Base-by-base conservation (phyloP, 2,329 filamentous ascomycete genomes). In the Diaporthe eres region DNA sequence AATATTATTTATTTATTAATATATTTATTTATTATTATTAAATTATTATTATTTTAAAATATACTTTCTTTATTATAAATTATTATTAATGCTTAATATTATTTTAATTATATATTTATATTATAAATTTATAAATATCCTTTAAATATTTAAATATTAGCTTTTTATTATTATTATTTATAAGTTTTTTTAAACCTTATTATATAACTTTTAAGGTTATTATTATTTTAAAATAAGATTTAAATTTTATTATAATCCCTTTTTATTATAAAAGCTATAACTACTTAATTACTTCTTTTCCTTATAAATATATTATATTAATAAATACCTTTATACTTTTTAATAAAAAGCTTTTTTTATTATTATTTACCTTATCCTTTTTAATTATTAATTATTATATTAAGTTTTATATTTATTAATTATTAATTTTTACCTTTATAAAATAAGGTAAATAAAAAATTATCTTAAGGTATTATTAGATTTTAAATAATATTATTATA, bases 291-390 rank as follows among this genome's bases (percentile, higher is more conserved):
- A 51, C 8, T 51, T 2, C 3, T 2, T 19, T n/a, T n/a, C n/a
- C n/a, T 25, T 51, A 51, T 8, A 51, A 22, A 7, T 51, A 51
- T 51, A 51, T 51, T 51, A 51, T 51, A 51, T 22, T 51, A 51
- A 9, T 51, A 51, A 51, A 51, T 51, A 51, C 2, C 8, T 1
- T 51, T 51, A 51, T 51, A 25, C 49, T 4, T 1, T 51, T n/a
- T 51, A 51, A 9, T 51, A 25, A 51, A n/a, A 51, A 4, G 39
- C 12, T 15, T 0, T 6, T 42, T 2, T 42, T 42, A 42, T 4
- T 13, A 13, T 1, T 42, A 42, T 2, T 2, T 42, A 42, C 0
- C 1, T 42, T 51, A 51, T 0, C 0, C 1, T 8, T n/a, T 3
- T 51, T 51, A 51, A 51, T n/a, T 25, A 25, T 1, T 51, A 51